Conservation (phyloP, 371 early-diverging fungal genomes). For the Rhizopus arrhizus region DNA sequence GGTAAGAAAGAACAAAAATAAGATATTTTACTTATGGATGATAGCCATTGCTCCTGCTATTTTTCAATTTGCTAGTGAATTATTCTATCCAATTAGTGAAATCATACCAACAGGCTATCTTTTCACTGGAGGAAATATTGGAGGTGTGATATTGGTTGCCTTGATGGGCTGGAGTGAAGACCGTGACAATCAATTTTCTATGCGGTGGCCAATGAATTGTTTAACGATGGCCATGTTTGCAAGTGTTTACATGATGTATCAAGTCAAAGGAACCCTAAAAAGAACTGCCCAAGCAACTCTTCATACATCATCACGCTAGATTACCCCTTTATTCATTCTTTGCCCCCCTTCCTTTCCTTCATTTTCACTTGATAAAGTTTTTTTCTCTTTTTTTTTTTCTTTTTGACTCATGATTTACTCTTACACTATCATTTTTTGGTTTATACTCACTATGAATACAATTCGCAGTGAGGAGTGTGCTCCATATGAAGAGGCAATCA, state of each 20-base stretch:
- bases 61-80: slow-evolving; percentile 54
- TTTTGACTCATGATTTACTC: no score
- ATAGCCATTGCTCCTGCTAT: slow-evolving; percentile 56
- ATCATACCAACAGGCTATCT: slow-evolving; percentile 56
- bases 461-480: no score
- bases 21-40: neutral
- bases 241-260: slow-evolving; percentile 32
- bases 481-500: no score
- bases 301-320: neutral
- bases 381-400: no score
- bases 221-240: slow-evolving; percentile 29
- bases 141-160: slow-evolving; percentile 41
- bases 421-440: no score
- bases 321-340: no score
- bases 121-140: slow-evolving; percentile 45
- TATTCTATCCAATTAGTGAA: slow-evolving; percentile 51
- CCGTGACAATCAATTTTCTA: slow-evolving; percentile 25
- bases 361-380: neutral
- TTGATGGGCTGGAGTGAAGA: slow-evolving; percentile 54
- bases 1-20: slow-evolving; percentile 30
- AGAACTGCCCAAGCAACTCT: slow-evolving; percentile 17
- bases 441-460: no score
- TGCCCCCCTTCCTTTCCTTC: no score
- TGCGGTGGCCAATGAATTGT: slow-evolving; percentile 41
- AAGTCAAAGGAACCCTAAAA: slow-evolving; percentile 40